Evolutionary conservation across 495 filamentous ascomycete genomes (phyloP).

Genomic region (Tuber indicum): DNA sequence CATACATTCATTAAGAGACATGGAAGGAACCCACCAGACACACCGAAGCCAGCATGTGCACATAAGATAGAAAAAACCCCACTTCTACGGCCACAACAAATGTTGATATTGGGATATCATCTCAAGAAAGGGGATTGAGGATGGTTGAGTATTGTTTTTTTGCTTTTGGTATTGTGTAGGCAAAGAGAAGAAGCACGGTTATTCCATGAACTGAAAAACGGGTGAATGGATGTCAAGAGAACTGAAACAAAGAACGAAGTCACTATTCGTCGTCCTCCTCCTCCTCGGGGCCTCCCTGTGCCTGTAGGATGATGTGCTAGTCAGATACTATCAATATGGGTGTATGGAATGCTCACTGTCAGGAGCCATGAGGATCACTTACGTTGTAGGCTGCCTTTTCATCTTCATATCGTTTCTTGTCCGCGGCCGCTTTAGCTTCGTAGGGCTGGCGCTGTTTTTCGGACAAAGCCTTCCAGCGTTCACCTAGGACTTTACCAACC

Average conservation of each 20-base stretch:
- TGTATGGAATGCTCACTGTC: not conserved
- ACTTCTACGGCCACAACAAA: slow-evolving; percentile 28
- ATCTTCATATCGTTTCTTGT: slow-evolving; percentile 98
- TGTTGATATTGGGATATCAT: slow-evolving; percentile 39
- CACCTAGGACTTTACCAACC: slow-evolving; percentile 93
- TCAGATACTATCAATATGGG: slow-evolving; percentile 16
- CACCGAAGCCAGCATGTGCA: slow-evolving; percentile 48
- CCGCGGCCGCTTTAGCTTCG: slow-evolving; percentile 85
- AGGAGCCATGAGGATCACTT: slow-evolving; percentile 44
- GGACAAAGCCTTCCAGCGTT: slow-evolving; percentile 93
- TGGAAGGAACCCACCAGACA: slow-evolving; percentile 45
- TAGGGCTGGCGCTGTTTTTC: slow-evolving; percentile 86
- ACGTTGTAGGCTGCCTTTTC: slow-evolving; percentile 92
- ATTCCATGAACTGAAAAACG: slow-evolving; percentile 15
- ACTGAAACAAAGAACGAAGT: slow-evolving; percentile 39
- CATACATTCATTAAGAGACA: slow-evolving; percentile 28
- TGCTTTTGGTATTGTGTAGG: not conserved
- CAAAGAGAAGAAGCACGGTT: slow-evolving; percentile 18
- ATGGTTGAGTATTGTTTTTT: not conserved
- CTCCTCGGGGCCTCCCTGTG: slow-evolving; percentile 50
- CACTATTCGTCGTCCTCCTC: slow-evolving; percentile 52
- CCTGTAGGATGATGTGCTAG: slow-evolving; percentile 23
- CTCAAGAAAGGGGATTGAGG: slow-evolving; percentile 5
- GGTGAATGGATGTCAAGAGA: slow-evolving; percentile 36
- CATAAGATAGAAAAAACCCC: slow-evolving; percentile 17